These are phyloP conservation scores for Fusarium buharicum DNA, from an alignment of 2,329 filamentous ascomycete genomes.

Conservation along the genomic window DNA sequence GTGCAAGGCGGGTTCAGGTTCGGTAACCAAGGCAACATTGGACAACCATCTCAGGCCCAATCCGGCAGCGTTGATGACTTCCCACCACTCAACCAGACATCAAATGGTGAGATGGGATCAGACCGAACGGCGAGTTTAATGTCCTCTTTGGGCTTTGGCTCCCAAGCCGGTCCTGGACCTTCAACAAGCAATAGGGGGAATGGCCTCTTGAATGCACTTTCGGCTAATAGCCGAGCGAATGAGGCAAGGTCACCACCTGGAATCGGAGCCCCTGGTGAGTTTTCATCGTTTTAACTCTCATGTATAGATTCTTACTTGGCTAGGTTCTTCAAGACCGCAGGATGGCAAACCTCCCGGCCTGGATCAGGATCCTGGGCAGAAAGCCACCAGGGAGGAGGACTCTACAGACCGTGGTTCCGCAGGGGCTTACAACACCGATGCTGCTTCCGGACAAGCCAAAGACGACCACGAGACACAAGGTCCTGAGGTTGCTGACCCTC, in stretches of 20 bases:
- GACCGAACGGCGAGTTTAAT: slow-evolving; percentile 64
- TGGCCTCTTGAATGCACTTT: slow-evolving; percentile 71
- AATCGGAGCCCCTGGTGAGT: slow-evolving; percentile 52
- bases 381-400: slow-evolving; percentile 56
- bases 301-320: slow-evolving; percentile 38
- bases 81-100: slow-evolving; percentile 67
- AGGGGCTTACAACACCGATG: slow-evolving; percentile 61
- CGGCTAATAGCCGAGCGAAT: slow-evolving; percentile 64
- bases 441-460: slow-evolving; percentile 52
- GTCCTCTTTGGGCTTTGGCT: slow-evolving; percentile 64
- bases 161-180: slow-evolving; percentile 53
- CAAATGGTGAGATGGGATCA: slow-evolving; percentile 67
- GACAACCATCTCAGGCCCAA: slow-evolving; percentile 60
- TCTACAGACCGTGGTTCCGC: slow-evolving; percentile 53
- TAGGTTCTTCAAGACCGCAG: slow-evolving; percentile 54
- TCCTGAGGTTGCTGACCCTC: slow-evolving; percentile 64
- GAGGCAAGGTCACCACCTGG: slow-evolving; percentile 62
- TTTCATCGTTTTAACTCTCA: not conserved
- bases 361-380: slow-evolving; percentile 60
- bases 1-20: slow-evolving; percentile 65
- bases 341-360: slow-evolving; percentile 54
- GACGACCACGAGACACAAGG: slow-evolving; percentile 56
- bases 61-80: slow-evolving; percentile 68
- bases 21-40: slow-evolving; percentile 57
- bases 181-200: slow-evolving; percentile 64